Percentiles rank a stretch among this genome's conserved stretches.
Conservation (phyloP, 2,329 filamentous ascomycete genomes). For the Fusarium sp. region DNA sequence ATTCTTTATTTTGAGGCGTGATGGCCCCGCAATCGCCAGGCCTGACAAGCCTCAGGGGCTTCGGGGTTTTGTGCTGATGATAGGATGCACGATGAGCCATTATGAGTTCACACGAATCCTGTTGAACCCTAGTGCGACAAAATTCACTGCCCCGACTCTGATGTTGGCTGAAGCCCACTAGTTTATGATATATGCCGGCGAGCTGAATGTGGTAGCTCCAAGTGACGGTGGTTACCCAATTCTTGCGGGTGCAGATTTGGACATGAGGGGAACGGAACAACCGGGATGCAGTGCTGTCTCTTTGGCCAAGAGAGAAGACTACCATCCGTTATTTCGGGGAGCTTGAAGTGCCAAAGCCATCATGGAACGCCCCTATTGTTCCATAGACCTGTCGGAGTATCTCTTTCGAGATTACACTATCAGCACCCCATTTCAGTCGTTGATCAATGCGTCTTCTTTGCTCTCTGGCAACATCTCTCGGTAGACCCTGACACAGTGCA, state of each 20-base stretch:
- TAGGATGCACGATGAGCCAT: slow-evolving; percentile 3
- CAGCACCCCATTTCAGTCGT: slow-evolving; percentile 47
- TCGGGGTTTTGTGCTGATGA: not conserved
- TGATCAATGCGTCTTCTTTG: slow-evolving; percentile 41
- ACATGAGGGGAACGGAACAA: not conserved
- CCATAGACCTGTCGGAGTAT: slow-evolving; percentile 42
- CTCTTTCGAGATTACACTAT: slow-evolving; percentile 36
- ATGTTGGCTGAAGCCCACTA: not conserved
- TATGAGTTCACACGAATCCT: slow-evolving; percentile 8
- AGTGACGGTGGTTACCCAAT: not conserved
- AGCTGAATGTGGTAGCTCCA: slow-evolving; percentile 35
- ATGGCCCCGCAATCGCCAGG: not conserved
- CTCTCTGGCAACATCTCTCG: slow-evolving; percentile 44
- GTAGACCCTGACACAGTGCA: slow-evolving; percentile 45
- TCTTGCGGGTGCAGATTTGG: not conserved
- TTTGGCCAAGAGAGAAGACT: not conserved
- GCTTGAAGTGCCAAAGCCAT: slow-evolving; percentile 7
- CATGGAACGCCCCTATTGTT: slow-evolving; percentile 32
- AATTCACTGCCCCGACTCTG: not conserved
- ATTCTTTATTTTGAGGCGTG: not conserved
- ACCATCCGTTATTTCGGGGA: slow-evolving; percentile 1
- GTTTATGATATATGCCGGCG: slow-evolving; percentile 14
- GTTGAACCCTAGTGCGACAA: not conserved
- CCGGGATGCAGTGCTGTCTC: not conserved
- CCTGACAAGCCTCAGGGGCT: not conserved